Conservation (phyloP, 495 filamentous ascomycete genomes). For the Aspergillus saccharolyticus region DNA sequence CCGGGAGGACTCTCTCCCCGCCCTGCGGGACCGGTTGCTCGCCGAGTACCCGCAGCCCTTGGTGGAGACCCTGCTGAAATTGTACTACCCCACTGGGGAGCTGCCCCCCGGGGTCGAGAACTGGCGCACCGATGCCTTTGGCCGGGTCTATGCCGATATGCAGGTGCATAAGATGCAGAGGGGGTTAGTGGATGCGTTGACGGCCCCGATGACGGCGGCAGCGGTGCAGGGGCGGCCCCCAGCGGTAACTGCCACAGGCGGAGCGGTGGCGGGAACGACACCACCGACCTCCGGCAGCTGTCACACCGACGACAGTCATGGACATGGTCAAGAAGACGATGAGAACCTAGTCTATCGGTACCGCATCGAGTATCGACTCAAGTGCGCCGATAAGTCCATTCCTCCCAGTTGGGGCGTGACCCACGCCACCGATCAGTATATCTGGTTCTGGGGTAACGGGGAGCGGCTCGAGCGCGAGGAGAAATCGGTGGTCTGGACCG, state of each 20-base stretch:
- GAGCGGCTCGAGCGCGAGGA: slow-evolving; percentile 33
- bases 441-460: slow-evolving; percentile 57
- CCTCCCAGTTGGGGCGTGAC: slow-evolving; percentile 52
- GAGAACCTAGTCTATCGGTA: slow-evolving; percentile 37
- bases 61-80: slow-evolving; percentile 36
- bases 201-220: too few relatives aligned
- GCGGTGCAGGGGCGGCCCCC: too few relatives aligned
- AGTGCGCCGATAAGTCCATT: slow-evolving; percentile 36
- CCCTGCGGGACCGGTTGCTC: slow-evolving; percentile 41
- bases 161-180: slow-evolving; percentile 49
- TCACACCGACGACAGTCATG: too few relatives aligned
- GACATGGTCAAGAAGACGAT: too few relatives aligned
- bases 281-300: too few relatives aligned
- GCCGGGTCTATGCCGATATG: slow-evolving; percentile 52
- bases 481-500: slow-evolving; percentile 32
- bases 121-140: slow-evolving; percentile 47
- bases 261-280: not conserved
- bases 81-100: slow-evolving; percentile 38
- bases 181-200: slow-evolving; percentile 33
- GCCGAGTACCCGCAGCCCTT: slow-evolving; percentile 47
- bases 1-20: slow-evolving; percentile 28
- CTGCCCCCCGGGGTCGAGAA: slow-evolving; percentile 27
- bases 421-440: slow-evolving; percentile 50
- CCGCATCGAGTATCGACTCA: slow-evolving; percentile 45
- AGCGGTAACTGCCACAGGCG: slow-evolving; percentile 16